Conservation (phyloP, 257 asterid genomes). For the Gentiana dahurica region DNA sequence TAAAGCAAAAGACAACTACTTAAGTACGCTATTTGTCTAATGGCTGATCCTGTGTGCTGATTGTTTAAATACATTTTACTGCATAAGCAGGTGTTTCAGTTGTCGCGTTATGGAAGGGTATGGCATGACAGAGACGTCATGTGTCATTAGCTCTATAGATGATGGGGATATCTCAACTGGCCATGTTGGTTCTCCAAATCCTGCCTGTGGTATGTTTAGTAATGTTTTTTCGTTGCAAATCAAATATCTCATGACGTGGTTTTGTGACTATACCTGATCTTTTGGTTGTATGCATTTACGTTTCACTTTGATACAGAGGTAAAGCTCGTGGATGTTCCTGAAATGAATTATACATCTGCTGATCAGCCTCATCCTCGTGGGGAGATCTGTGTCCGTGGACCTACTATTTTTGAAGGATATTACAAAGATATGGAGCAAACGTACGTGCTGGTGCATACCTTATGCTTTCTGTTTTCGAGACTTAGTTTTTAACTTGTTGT, state of each 20-base stretch:
- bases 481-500: conserved; percentile 3
- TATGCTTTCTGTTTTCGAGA: not conserved
- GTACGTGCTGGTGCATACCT: conserved; percentile 25
- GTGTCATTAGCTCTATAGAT: conserved; percentile 77
- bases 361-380: conserved; percentile 98
- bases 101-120: conserved; percentile 79
- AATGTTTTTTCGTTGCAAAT: too few species aligned
- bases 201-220: conserved; percentile 76
- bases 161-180: conserved; percentile 61
- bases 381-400: conserved; percentile 97
- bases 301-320: conserved; percentile 36
- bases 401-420: conserved; percentile 75
- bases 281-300: too few species aligned
- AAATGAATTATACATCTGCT: conserved; percentile 88
- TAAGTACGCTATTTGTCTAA: not conserved
- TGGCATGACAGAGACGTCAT: conserved; percentile 98
- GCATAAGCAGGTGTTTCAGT: conserved; percentile 71
- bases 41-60: not conserved
- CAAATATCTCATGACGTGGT: too few species aligned
- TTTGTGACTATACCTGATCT: too few species aligned
- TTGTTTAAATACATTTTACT: not conserved
- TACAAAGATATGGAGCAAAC: conserved; percentile 83
- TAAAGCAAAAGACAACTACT: not conserved
- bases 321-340: conserved; percentile 94
- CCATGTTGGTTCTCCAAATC: conserved; percentile 91